Conservation (phyloP, 75 land plant genomes). For the Adiantum capillusveneris region DNA sequence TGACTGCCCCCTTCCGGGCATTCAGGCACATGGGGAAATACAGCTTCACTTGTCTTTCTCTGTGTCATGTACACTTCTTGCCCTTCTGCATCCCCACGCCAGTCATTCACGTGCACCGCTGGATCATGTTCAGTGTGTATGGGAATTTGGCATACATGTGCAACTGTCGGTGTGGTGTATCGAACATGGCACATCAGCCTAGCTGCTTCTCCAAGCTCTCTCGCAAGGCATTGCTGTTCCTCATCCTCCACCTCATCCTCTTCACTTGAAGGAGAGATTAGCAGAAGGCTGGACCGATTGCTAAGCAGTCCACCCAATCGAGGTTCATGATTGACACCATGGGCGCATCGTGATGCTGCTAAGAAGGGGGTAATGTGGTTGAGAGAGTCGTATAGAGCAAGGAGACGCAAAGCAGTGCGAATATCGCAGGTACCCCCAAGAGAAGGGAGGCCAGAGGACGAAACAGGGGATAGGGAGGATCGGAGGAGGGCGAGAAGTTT, state of each 20-base stretch:
- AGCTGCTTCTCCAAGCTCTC: neutral
- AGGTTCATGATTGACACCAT: neutral
- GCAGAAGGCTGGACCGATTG: constrained; percentile 15
- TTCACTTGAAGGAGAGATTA: neutral
- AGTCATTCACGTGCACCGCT: neutral
- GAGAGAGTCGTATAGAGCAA: neutral
- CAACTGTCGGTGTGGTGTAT: neutral
- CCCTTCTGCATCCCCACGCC: neutral
- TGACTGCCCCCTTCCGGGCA: no score
- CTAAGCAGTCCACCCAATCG: constrained; percentile 33
- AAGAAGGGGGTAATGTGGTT: neutral
- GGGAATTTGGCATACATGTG: no score
- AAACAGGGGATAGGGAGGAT: neutral
- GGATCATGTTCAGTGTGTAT: neutral
- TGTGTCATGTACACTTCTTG: neutral
- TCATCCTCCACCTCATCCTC: neutral
- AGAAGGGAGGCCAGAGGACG: constrained; percentile 1
- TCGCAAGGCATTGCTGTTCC: neutral
- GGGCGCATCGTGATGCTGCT: neutral
- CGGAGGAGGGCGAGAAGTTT: constrained; percentile 16
- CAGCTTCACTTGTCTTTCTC: neutral
- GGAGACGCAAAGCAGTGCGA: constrained; percentile 43
- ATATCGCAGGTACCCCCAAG: constrained; percentile 21
- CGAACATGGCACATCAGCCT: neutral
- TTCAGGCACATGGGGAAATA: neutral